Conservation (phyloP, 2,329 filamentous ascomycete species). For the Paraphoma sp. region DNA sequence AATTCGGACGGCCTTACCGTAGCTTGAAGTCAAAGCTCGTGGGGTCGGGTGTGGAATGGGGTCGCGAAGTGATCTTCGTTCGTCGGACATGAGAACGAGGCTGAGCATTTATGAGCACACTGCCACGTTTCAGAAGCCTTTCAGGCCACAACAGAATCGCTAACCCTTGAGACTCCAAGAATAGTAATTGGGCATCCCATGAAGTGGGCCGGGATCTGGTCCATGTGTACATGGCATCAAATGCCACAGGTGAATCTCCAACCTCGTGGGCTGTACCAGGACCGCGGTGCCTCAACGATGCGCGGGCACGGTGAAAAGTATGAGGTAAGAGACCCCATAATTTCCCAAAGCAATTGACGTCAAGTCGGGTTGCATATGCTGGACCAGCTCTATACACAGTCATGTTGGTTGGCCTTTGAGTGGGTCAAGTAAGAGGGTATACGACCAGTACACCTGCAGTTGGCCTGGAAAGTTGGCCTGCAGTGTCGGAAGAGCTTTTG, state of each 20-base stretch:
- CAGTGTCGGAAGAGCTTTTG: not conserved
- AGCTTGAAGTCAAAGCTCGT: not conserved
- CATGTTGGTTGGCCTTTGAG: not conserved
- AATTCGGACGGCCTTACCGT: not conserved
- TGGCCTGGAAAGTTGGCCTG: not conserved
- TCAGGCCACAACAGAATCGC: not conserved
- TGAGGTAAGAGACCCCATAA: too few relatives aligned
- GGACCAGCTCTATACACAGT: not conserved
- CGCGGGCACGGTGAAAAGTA: too few relatives aligned
- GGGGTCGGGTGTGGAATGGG: not conserved
- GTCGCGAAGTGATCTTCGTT: not conserved
- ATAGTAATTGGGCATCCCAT: not conserved
- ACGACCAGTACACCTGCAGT: not conserved
- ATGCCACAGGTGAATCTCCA: too few relatives aligned
- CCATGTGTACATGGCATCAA: not conserved
- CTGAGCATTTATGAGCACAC: slow-evolving; percentile 3
- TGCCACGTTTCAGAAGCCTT: slow-evolving; percentile 7
- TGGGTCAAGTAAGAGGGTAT: not conserved
- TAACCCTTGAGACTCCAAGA: not conserved
- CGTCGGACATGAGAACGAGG: slow-evolving; percentile 4
- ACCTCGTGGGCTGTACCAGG: too few relatives aligned
- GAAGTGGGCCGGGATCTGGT: not conserved
- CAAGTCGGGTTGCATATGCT: not conserved
- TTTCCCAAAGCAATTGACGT: too few relatives aligned
- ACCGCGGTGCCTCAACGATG: too few relatives aligned